Evolutionary conservation across 371 early-diverging fungal genomes (phyloP).

Genomic region (Rhizopus sp.): DNA sequence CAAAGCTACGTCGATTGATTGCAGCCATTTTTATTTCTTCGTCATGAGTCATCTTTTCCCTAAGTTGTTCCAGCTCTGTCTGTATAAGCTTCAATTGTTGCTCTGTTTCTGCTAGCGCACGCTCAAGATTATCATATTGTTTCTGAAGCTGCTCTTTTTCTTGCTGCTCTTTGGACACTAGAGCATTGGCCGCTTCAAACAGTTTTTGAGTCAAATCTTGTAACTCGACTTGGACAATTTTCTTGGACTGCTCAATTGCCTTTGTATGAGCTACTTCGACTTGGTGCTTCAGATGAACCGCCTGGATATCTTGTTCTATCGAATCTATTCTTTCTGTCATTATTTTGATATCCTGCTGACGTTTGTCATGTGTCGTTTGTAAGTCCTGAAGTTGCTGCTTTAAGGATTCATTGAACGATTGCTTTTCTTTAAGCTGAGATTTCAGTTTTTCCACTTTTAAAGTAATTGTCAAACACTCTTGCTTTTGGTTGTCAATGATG

Average conservation of each 20-base stretch:
- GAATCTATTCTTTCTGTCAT: slow-evolving; percentile 60
- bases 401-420: slow-evolving; percentile 3
- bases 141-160: slow-evolving; percentile 56
- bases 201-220: slow-evolving; percentile 74
- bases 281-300: slow-evolving; percentile 82
- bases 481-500: no score
- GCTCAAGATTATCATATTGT: slow-evolving; percentile 58
- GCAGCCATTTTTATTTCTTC: background rate
- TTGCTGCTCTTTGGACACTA: slow-evolving; percentile 79
- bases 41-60: slow-evolving; percentile 21
- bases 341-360: background rate
- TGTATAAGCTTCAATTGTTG: slow-evolving; percentile 11
- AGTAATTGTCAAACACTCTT: no score
- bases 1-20: background rate
- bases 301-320: slow-evolving; percentile 74
- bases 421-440: background rate
- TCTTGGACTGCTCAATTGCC: slow-evolving; percentile 66
- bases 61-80: slow-evolving; percentile 23
- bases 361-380: background rate
- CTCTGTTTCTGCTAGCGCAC: slow-evolving; percentile 50
- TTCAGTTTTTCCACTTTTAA: background rate
- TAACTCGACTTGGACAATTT: slow-evolving; percentile 68
- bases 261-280: slow-evolving; percentile 67
- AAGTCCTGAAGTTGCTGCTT: background rate
- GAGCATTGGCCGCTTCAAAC: slow-evolving; percentile 87